phyloP scores from a whole-genome alignment of 208 protist genomes.

The Acanthamoeba lugdunensis region DNA sequence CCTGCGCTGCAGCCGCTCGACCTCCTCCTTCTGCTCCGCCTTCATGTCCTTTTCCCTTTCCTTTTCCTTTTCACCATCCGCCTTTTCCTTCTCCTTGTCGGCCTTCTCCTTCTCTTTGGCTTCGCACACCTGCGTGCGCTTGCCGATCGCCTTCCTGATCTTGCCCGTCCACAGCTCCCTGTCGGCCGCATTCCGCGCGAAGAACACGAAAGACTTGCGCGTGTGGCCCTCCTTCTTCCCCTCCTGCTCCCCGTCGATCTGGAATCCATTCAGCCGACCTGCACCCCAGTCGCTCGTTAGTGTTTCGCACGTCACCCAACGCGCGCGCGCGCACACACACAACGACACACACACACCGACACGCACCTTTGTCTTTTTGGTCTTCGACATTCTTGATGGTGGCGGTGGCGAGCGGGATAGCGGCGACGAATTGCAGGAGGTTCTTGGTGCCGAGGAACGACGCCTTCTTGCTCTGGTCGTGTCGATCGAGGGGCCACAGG shows the following conservation, averaged over 20 bases:
- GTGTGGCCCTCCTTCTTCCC: background rate
- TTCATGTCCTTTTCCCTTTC: background rate
- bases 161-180: slow-evolving; percentile 53
- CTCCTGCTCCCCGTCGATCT: slow-evolving; percentile 16
- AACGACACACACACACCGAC: background rate
- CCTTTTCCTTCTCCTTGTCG: background rate
- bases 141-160: slow-evolving; percentile 29
- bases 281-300: background rate
- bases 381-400: slow-evolving; percentile 27
- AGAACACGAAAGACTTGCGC: slow-evolving; percentile 40
- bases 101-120: background rate
- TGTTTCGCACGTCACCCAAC: too few relatives aligned
- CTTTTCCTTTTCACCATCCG: background rate
- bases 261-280: slow-evolving; percentile 37
- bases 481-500: too few relatives aligned
- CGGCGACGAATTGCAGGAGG: slow-evolving; percentile 18
- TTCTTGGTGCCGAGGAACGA: slow-evolving; percentile 44
- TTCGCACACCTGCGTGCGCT: slow-evolving; percentile 5
- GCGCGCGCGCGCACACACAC: too few relatives aligned
- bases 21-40: background rate
- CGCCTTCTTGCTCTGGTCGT: slow-evolving; percentile 22
- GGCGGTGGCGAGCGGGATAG: background rate
- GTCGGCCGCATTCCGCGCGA: background rate
- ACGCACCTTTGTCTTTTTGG: slow-evolving; percentile 1
- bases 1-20: slow-evolving; percentile 18